Evolutionary conservation across 2,329 filamentous ascomycete species (phyloP).

Genomic region (Camptophora hylomeconis): DNA sequence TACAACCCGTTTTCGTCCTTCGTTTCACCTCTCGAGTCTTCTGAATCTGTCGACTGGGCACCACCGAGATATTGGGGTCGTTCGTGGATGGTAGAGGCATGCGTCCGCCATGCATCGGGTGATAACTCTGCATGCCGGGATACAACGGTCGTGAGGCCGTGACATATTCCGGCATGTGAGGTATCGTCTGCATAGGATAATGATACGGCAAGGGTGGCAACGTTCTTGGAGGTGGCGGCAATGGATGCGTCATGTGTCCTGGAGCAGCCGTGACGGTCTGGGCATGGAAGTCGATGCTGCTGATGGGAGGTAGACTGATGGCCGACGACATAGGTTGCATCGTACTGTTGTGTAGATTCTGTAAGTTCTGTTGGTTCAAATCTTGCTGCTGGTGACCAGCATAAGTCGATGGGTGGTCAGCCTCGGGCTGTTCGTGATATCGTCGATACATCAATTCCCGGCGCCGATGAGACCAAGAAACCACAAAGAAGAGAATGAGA

Average conservation of each 20-base stretch:
- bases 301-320: conserved; percentile 18
- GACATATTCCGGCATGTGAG: conserved; percentile 15
- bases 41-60: conserved; percentile 31
- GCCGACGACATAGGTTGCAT: conserved; percentile 13
- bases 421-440: no score
- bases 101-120: conserved; percentile 11
- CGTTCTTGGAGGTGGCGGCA: conserved; percentile 15
- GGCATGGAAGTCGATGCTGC: conserved; percentile 16
- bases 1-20: conserved; percentile 60
- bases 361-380: no score
- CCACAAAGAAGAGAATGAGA: no score
- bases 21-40: conserved; percentile 58
- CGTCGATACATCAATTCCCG: no score
- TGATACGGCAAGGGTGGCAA: conserved; percentile 17
- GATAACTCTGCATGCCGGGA: conserved; percentile 11
- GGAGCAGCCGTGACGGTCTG: conserved; percentile 6
- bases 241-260: conserved; percentile 13
- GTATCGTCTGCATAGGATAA: conserved; percentile 11
- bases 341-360: no score
- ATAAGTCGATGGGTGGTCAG: no score
- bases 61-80: conserved; percentile 13
- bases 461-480: no score
- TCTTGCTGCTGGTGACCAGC: no score
- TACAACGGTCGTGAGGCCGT: conserved; percentile 13
- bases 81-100: conserved; percentile 16